phyloP scores from a whole-genome alignment of 345 rosid species.

The Iberis pinnata region DNA sequence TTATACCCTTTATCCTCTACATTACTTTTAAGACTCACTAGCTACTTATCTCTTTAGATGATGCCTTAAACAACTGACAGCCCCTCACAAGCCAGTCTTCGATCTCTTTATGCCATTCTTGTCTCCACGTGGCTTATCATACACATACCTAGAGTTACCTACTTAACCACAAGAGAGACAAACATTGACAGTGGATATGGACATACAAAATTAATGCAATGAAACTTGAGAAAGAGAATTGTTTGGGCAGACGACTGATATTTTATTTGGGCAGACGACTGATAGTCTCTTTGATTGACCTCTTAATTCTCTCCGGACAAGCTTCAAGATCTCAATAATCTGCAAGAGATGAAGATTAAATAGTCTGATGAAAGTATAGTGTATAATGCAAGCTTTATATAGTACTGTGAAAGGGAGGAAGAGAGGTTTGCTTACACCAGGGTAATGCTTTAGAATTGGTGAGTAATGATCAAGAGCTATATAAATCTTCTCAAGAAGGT shows the following conservation, averaged over 20 bases:
- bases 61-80: no score
- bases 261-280: conserved; percentile 12
- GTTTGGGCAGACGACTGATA: neutral
- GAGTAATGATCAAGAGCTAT: conserved; percentile 88
- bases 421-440: conserved; percentile 53
- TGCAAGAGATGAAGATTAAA: conserved; percentile 24
- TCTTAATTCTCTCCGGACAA: conserved; percentile 64
- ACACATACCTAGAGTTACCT: neutral
- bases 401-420: neutral
- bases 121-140: no score
- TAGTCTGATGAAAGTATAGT: neutral
- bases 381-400: neutral
- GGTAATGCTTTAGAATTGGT: conserved; percentile 66
- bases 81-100: no score
- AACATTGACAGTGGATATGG: conserved; percentile 2
- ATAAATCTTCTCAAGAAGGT: conserved; percentile 76
- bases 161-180: conserved; percentile 4
- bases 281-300: conserved; percentile 41
- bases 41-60: no score
- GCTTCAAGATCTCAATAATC: conserved; percentile 72
- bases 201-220: conserved; percentile 10
- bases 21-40: no score
- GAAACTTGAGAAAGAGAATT: conserved; percentile 1
- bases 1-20: no score
- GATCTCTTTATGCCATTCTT: no score